Evolutionary conservation across 345 rosid genomes (phyloP).

Genomic region (Gossypium bickii): DNA sequence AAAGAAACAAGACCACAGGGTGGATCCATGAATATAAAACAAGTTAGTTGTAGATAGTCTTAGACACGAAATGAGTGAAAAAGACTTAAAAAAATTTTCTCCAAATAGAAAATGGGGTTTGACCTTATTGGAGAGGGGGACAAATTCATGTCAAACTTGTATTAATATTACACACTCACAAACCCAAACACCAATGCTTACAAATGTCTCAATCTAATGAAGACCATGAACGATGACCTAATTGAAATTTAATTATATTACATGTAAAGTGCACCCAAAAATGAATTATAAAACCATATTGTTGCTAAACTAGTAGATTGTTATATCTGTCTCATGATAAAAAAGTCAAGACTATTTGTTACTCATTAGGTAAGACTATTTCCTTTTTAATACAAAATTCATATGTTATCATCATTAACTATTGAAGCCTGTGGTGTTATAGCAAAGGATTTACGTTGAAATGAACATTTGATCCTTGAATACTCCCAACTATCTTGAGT

Average conservation of each 20-base stretch:
- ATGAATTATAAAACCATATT: not conserved
- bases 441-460: too few relatives aligned
- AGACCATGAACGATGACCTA: conserved; percentile 13
- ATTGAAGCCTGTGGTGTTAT: too few relatives aligned
- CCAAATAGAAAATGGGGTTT: conserved; percentile 21
- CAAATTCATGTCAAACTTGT: conserved; percentile 21
- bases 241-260: not conserved
- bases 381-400: not conserved
- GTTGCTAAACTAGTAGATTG: conserved; percentile 21
- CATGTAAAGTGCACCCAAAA: not conserved
- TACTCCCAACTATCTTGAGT: too few relatives aligned
- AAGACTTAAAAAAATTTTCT: not conserved
- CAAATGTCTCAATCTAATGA: conserved; percentile 13
- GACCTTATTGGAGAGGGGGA: conserved; percentile 19
- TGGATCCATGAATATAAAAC: conserved; percentile 23
- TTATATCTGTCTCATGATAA: conserved; percentile 10
- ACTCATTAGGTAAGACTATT: conserved; percentile 33
- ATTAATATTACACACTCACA: conserved; percentile 13
- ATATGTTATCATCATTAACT: too few relatives aligned
- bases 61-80: conserved; percentile 26
- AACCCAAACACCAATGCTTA: conserved; percentile 10
- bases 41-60: conserved; percentile 27
- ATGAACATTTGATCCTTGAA: too few relatives aligned
- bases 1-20: not conserved
- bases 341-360: conserved; percentile 42